Evolutionary conservation across 73 alveolate genomes (phyloP).

Genomic region (Paramecium pentaurelia): DNA sequence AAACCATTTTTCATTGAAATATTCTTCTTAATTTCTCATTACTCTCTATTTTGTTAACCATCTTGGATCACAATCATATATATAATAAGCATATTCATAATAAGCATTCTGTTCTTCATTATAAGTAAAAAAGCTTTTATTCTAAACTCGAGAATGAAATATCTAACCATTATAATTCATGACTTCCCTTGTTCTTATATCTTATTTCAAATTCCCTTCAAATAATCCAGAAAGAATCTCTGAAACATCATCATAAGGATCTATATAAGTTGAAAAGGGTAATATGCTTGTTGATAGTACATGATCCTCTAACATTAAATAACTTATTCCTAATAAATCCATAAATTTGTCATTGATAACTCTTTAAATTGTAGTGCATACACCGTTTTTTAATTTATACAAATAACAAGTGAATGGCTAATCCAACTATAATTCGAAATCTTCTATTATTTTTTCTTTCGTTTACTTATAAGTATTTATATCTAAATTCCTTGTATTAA

Average conservation of each 20-base stretch:
- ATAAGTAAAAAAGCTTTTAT: not conserved
- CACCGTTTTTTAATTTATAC: not conserved
- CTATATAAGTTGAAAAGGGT: not conserved
- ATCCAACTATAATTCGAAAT: not conserved
- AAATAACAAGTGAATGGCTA: not conserved
- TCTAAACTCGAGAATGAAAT: not conserved
- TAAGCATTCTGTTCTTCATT: not conserved
- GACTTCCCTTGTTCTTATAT: not conserved
- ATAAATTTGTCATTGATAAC: not conserved
- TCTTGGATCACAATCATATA: constrained; percentile 18
- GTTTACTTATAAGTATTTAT: not conserved
- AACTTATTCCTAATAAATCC: not conserved
- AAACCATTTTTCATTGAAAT: not conserved
- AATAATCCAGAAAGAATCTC: not conserved
- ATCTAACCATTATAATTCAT: constrained; percentile 15
- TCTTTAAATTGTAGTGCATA: not conserved
- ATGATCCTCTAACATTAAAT: not conserved
- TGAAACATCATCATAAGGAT: not conserved
- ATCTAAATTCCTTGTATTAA: not conserved
- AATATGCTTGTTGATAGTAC: not conserved
- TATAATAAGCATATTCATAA: not conserved
- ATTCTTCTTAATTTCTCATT: not conserved
- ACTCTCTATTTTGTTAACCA: constrained; percentile 1
- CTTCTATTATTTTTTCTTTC: not conserved
- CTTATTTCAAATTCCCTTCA: not conserved